A percentile compares a stretch with the other conserved stretches of the same genome.
Evolutionary conservation across 345 rosid species (phyloP).

Genomic region (Eucalyptus marginata): DNA sequence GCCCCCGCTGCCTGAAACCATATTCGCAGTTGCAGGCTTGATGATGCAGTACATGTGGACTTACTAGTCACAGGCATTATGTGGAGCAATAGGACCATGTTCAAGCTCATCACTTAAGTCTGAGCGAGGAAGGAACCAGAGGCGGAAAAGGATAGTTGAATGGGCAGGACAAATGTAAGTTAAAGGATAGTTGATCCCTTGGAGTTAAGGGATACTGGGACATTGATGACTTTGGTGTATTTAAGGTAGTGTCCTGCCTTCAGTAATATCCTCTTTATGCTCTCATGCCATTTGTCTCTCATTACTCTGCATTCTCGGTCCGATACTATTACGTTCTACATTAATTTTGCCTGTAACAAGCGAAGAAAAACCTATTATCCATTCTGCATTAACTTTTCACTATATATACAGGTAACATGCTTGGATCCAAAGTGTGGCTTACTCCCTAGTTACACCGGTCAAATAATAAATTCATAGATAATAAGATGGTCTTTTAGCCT

Average conservation of each 20-base stretch:
- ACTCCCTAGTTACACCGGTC: background rate
- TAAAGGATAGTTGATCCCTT: background rate
- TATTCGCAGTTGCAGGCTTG: background rate
- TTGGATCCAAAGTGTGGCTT: background rate
- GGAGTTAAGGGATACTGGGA: background rate
- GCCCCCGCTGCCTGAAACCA: background rate
- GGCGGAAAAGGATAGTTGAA: background rate
- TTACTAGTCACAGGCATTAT: background rate
- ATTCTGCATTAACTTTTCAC: background rate
- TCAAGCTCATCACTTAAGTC: background rate
- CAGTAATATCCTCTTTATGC: background rate
- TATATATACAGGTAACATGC: background rate
- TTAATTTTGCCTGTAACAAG: background rate
- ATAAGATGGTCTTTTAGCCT: background rate
- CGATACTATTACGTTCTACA: background rate
- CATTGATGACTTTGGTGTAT: background rate
- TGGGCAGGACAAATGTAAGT: background rate
- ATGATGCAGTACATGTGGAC: background rate
- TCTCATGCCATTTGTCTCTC: background rate
- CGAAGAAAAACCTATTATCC: background rate
- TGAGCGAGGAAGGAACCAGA: background rate
- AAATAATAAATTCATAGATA: background rate
- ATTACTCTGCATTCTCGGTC: background rate
- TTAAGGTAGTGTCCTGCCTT: background rate
- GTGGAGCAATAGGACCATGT: background rate